Evolutionary conservation across 345 rosid genomes (phyloP).

Genomic region (Corymbia maculata): DNA sequence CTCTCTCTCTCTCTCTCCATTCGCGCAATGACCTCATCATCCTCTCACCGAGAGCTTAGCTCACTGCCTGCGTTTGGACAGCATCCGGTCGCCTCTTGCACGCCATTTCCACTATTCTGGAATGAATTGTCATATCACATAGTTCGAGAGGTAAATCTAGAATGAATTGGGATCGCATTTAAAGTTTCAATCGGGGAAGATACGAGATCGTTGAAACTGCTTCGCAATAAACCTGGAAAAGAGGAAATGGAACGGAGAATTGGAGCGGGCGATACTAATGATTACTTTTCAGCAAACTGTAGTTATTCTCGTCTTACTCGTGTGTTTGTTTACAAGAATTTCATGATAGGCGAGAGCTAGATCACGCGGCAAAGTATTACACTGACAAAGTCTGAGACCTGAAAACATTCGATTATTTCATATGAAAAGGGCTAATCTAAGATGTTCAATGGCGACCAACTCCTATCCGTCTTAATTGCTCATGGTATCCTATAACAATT

Average conservation of each 20-base stretch:
- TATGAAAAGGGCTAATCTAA: neutral
- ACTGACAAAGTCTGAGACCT: no score
- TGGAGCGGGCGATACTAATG: neutral
- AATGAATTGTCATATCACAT: no score
- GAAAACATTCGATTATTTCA: no score
- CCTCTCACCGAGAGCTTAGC: no score
- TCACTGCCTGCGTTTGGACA: no score
- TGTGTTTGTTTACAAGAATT: neutral
- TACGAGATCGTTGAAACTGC: no score
- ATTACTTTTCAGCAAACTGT: neutral
- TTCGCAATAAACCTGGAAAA: no score
- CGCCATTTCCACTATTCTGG: no score
- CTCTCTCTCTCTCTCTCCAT: conserved; percentile 2
- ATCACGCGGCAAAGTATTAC: neutral
- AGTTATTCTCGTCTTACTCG: neutral
- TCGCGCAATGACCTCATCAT: no score
- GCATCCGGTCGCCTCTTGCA: no score
- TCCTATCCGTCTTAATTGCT: neutral
- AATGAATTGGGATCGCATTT: neutral
- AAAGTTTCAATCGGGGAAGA: neutral
- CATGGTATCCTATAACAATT: neutral
- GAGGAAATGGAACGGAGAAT: no score
- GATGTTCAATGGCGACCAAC: neutral
- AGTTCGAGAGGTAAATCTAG: conserved; percentile 5
- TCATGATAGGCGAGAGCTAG: neutral